Base-by-base conservation (phyloP, 805 yeast species). In the Lachancea meyersii region DNA sequence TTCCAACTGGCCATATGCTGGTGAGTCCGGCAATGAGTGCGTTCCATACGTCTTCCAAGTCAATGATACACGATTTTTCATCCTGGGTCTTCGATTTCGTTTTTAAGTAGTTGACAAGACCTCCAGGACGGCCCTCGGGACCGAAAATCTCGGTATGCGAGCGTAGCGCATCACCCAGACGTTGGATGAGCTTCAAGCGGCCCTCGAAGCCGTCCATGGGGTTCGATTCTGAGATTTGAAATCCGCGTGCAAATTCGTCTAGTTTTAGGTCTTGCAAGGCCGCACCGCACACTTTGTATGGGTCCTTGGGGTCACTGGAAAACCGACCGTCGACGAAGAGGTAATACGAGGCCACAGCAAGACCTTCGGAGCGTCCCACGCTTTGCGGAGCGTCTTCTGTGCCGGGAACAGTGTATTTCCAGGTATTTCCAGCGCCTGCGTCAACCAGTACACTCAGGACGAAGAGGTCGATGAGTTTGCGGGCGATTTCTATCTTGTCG, bases 341-440 rank as follows among this genome's bases (percentile, higher is more conserved):
- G 51, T 77, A 67, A 42, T 72, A 65, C 14, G 79, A 70, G 0
- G 80, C 83, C 35, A 79, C 73, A 4, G 85, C 86, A 39, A 78
- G 63, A 3, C 86, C 86, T 61, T 79, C 86, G 11, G 80, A 73
- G 55, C 86, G 67, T 21, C 55, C 58, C 8, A 59, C 63, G 9
- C 31, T 28, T 16, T 30, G 23, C 16, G 35, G 28, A 5, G 21
- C 16, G 10, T 36, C 39, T 21, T 59, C 61, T 1, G 66, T 53
- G 1, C 45, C 61, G 1, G 52, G 45, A 46, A 77, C 81, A 2
- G 46, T 51, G 51, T 66, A 79, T 32, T 53, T 57, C 86, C 86
- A 79, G 8, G 50, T 52, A 41, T 75, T 73, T 16, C 85, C 86
- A 0, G 85, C 84, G 18, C 86, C 86, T 4, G 85, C 85, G 57